Conservation (phyloP, 345 rosid genomes). For the Populus deltoides region DNA sequence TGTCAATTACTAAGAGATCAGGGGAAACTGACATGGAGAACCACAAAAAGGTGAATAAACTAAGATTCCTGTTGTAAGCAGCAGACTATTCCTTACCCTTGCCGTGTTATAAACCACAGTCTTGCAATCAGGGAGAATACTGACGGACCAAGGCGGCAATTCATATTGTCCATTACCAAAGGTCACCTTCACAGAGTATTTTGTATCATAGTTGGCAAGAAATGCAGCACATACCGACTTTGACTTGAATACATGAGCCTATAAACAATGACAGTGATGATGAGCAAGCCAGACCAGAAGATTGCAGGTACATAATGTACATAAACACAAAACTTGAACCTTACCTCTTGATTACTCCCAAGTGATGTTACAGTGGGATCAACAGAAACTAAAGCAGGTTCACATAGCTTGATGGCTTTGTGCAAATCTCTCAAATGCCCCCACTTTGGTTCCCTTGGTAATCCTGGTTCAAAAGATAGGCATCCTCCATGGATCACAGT, state of each 20-base stretch:
- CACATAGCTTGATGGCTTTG: slow-evolving; percentile 43
- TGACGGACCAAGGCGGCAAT: slow-evolving; percentile 51
- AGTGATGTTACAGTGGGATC: slow-evolving; percentile 38
- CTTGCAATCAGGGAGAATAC: slow-evolving; percentile 46
- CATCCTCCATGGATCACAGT: background rate
- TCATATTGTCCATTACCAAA: slow-evolving; percentile 36
- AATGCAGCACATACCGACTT: slow-evolving; percentile 36
- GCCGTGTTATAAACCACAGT: slow-evolving; percentile 41
- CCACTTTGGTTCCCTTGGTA: slow-evolving; percentile 47
- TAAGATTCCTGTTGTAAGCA: background rate
- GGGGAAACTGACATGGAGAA: background rate
- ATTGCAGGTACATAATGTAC: background rate
- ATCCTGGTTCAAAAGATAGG: slow-evolving; percentile 25
- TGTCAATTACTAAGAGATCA: background rate
- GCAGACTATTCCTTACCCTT: slow-evolving; percentile 23
- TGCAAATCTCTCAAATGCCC: slow-evolving; percentile 47
- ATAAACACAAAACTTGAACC: background rate
- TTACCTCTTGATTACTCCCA: slow-evolving; percentile 40
- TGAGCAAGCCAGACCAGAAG: background rate
- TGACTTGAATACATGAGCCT: slow-evolving; percentile 46
- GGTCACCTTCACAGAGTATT: slow-evolving; percentile 29
- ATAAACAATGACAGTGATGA: background rate
- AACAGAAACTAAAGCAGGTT: slow-evolving; percentile 45
- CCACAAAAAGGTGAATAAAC: background rate
- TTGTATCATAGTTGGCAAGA: slow-evolving; percentile 45